phyloP scores from a whole-genome alignment of 805 yeast species.

The Myxozyma neotropica region DNA sequence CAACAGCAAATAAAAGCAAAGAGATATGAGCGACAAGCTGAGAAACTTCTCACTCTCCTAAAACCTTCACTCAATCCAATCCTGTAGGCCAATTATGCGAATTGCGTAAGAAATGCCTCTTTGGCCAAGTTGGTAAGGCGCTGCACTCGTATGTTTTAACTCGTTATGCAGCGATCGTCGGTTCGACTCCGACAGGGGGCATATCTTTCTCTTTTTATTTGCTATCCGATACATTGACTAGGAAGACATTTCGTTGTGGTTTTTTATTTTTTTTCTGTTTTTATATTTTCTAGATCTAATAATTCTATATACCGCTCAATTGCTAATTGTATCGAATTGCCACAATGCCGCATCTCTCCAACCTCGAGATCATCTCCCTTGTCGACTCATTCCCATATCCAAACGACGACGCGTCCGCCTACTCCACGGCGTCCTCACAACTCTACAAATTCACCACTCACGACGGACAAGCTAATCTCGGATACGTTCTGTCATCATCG shows the following conservation, averaged over 20 bases:
- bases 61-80: too few species aligned
- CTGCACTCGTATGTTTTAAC: slow-evolving; percentile 29
- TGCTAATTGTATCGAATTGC: too few species aligned
- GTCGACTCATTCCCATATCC: slow-evolving; percentile 30
- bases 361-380: slow-evolving; percentile 23
- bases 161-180: slow-evolving; percentile 34
- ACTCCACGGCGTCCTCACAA: neutral
- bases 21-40: too few species aligned
- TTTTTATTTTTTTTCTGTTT: too few species aligned
- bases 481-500: slow-evolving; percentile 37
- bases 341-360: slow-evolving; percentile 15
- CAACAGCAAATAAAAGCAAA: too few species aligned
- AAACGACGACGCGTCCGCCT: neutral
- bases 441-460: slow-evolving; percentile 38
- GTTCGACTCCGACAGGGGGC: slow-evolving; percentile 37
- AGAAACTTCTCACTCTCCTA: too few species aligned
- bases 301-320: too few species aligned
- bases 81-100: too few species aligned
- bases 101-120: slow-evolving; percentile 21
- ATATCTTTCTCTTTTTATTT: slow-evolving; percentile 5
- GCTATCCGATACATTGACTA: neutral
- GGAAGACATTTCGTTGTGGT: neutral
- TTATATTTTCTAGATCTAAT: too few species aligned
- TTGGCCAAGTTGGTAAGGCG: slow-evolving; percentile 37
- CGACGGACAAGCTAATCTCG: slow-evolving; percentile 35